Evolutionary conservation across 768 basidiomycete species (phyloP), one percentile per base, ranked within the genome.

Genomic region (Glaciozyma antarctica): DNA sequence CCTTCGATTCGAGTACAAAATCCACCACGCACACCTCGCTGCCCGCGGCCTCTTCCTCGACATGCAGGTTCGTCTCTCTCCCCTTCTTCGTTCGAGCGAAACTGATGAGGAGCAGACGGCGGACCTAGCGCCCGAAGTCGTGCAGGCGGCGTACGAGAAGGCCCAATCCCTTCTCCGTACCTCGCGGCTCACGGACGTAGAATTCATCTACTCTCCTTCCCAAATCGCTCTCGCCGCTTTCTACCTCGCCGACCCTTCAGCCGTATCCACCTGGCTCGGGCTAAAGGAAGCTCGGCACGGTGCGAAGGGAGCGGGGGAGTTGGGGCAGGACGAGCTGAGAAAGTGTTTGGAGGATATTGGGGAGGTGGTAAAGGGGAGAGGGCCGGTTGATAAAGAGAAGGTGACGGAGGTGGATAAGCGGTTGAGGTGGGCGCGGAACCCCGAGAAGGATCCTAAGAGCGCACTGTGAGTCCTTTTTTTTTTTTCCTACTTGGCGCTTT

Each of bases 361-460:
- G 68, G 82, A 83, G 71, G 69, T 72, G 16, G 74, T 87, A 71
- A 74, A 77, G 8, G 76, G 82, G 24, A 84, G 86, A 21, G 80
- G 80, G 24, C 81, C 82, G 30, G 84, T 90, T n/a, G 81, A 88
- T 64, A 80, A 94, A 17, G 90, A 90, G 65, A 80, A 82, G 38
- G 91, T 97, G 19, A 86, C 88, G 19, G 87, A 88, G 73, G 86
- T 98, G 10, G 95, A 99, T 76, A 83, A 86, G 74, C 81, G 91
- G 53, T 79, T 99, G 54, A 86, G 84, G 73, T 73, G 87, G 45
- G 97, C 94, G 80, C 89, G 91, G 75, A 98, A 99, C 73, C 95
- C 95, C 7, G 92, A 94, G 77, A 95, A 93, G 76, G 86, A 94
- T 8, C 84, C 85, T 17, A 92, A 91, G n/a, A 94, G 85, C 67